phyloP scores from a whole-genome alignment of 257 asterid species.

The Penstemon eatonii region DNA sequence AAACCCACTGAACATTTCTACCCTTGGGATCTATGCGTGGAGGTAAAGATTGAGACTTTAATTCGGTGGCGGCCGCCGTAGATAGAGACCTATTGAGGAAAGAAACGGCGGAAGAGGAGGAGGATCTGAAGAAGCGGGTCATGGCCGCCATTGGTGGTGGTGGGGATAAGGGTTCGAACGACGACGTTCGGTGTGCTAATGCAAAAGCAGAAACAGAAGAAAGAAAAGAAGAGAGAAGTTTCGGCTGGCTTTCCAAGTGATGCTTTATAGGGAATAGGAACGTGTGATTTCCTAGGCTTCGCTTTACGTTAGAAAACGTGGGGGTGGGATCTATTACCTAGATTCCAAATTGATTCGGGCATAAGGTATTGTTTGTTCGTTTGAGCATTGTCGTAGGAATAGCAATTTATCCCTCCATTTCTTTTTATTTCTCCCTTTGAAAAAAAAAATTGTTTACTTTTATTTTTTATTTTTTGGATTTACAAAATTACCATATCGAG shows the following conservation, averaged over 20 bases:
- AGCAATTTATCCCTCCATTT: too few relatives aligned
- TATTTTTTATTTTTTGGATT: too few relatives aligned
- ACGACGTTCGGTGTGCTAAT: conserved; percentile 12
- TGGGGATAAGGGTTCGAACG: conserved; percentile 12
- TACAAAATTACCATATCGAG: too few relatives aligned
- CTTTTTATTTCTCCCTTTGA: not conserved
- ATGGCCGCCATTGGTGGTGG: conserved; percentile 73
- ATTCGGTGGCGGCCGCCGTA: conserved; percentile 51
- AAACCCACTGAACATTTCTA: conserved; percentile 84
- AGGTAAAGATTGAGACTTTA: conserved; percentile 33
- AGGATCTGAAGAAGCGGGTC: conserved; percentile 66
- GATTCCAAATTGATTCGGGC: conserved; percentile 34
- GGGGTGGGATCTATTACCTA: conserved; percentile 27
- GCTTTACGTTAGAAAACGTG: conserved; percentile 25
- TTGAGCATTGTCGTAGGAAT: too few relatives aligned
- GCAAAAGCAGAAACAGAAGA: not conserved
- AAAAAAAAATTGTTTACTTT: too few relatives aligned
- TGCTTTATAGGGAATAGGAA: conserved; percentile 2
- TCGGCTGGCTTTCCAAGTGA: not conserved
- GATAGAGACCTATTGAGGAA: conserved; percentile 45
- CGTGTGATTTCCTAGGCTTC: conserved; percentile 23
- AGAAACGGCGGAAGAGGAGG: conserved; percentile 39
- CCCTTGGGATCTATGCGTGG: conserved; percentile 57
- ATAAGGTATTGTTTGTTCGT: not conserved
- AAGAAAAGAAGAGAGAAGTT: conserved; percentile 14